These are phyloP conservation scores for Schizophyllum commune DNA, from an alignment of 1,284 basidiomycete species.

Conservation along the genomic window DNA sequence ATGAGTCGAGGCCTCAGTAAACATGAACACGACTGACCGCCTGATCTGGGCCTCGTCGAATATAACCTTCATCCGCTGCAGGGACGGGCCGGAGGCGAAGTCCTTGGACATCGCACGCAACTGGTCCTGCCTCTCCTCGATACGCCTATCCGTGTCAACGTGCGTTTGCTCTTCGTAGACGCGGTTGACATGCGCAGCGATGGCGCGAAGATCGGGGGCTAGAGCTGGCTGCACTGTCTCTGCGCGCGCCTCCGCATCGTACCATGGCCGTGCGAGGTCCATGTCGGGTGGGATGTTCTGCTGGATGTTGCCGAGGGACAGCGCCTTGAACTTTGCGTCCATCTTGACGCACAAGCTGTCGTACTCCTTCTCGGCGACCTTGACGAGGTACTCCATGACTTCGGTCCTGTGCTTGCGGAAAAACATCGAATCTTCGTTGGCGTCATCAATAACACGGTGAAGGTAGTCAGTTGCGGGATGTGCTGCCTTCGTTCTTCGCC, in stretches of 20 bases:
- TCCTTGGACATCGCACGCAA: conserved; percentile 26
- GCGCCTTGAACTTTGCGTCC: conserved; percentile 8
- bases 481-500: background rate
- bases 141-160: conserved; percentile 24
- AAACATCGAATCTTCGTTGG: background rate
- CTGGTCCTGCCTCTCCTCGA: conserved; percentile 30
- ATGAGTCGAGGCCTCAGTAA: too few species aligned
- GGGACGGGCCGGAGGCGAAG: conserved; percentile 16
- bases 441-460: conserved; percentile 3
- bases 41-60: conserved; percentile 15
- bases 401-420: background rate
- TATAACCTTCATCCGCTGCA: conserved; percentile 14
- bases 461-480: background rate
- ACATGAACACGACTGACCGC: background rate
- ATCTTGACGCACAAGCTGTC: conserved; percentile 6
- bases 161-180: conserved; percentile 13
- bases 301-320: conserved; percentile 11
- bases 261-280: conserved; percentile 24
- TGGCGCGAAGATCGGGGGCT: conserved; percentile 17
- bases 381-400: conserved; percentile 14
- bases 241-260: conserved; percentile 10
- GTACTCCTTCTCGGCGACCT: conserved; percentile 1
- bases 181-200: conserved; percentile 21
- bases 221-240: background rate
- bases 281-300: conserved; percentile 18